These are phyloP conservation scores for Eucalyptus fibrosa DNA, from an alignment of 345 rosid genomes.

Conservation along the genomic window DNA sequence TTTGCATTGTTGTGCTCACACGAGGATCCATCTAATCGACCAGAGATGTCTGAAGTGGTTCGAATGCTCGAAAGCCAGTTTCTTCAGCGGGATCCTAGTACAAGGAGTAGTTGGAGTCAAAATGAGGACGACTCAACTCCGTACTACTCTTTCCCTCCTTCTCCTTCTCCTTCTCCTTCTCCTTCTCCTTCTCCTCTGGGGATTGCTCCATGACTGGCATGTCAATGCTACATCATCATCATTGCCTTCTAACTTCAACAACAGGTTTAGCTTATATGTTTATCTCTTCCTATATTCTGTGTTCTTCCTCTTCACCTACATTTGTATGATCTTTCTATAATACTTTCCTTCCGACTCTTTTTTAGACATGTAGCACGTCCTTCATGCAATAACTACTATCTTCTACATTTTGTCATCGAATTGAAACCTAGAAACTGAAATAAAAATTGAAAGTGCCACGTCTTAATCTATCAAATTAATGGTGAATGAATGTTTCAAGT, in stretches of 20 bases:
- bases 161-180: background rate
- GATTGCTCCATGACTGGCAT: background rate
- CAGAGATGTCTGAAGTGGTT: background rate
- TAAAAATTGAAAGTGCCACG: background rate
- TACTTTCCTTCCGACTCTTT: background rate
- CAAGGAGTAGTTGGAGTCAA: background rate
- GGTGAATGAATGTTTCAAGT: background rate
- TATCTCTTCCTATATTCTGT: background rate
- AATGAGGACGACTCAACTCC: background rate
- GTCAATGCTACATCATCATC: background rate
- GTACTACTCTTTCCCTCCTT: background rate
- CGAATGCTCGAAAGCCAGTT: background rate
- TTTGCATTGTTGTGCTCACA: background rate
- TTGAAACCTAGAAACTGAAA: background rate
- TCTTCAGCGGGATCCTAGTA: background rate
- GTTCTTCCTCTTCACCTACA: background rate
- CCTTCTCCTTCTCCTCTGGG: background rate
- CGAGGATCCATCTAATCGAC: background rate
- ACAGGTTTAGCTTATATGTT: background rate
- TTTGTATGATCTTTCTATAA: background rate
- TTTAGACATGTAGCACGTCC: background rate
- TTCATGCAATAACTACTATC: background rate
- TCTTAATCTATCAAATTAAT: background rate
- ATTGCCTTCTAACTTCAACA: background rate
- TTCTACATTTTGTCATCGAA: background rate